These are phyloP conservation scores for Rugonectria rugulosa DNA, from an alignment of 2,329 filamentous ascomycete species.

Conservation along the genomic window DNA sequence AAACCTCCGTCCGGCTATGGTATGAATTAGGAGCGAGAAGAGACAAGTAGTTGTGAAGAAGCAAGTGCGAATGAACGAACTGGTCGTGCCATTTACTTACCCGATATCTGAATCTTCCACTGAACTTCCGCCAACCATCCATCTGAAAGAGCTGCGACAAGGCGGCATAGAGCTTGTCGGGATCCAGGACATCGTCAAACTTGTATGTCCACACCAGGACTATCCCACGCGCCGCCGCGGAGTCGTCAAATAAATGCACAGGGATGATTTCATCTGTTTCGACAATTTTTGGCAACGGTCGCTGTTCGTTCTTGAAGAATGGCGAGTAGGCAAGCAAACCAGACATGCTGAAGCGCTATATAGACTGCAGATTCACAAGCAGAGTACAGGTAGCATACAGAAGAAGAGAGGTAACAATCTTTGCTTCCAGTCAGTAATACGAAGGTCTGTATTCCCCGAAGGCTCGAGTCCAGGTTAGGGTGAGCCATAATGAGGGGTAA, in stretches of 20 bases:
- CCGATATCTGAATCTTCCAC: conserved; percentile 18
- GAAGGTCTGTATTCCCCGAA: not conserved
- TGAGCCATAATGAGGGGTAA: too few species aligned
- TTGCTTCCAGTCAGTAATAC: not conserved
- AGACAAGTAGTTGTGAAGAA: not conserved
- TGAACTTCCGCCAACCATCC: conserved; percentile 18
- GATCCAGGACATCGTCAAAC: conserved; percentile 17
- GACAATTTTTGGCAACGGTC: not conserved
- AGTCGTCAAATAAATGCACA: conserved; percentile 23
- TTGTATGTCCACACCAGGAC: conserved; percentile 23
- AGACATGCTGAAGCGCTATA: conserved; percentile 4
- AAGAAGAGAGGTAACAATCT: not conserved
- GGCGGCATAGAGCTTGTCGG: conserved; percentile 4
- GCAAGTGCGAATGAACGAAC: not conserved
- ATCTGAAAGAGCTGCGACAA: conserved; percentile 9
- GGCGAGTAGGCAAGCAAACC: conserved; percentile 10
- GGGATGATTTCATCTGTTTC: conserved; percentile 23
- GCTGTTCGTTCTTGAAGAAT: conserved; percentile 4
- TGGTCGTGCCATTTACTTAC: not conserved
- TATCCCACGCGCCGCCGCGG: conserved; percentile 13
- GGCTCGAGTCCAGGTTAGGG: too few species aligned
- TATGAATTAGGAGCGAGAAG: conserved; percentile 1
- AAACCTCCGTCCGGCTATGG: conserved; percentile 4
- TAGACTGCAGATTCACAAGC: not conserved
- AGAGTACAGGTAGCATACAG: not conserved